These are phyloP conservation scores for Iris pallida DNA, from an alignment of 116 monocot species.

Conservation along the genomic window DNA sequence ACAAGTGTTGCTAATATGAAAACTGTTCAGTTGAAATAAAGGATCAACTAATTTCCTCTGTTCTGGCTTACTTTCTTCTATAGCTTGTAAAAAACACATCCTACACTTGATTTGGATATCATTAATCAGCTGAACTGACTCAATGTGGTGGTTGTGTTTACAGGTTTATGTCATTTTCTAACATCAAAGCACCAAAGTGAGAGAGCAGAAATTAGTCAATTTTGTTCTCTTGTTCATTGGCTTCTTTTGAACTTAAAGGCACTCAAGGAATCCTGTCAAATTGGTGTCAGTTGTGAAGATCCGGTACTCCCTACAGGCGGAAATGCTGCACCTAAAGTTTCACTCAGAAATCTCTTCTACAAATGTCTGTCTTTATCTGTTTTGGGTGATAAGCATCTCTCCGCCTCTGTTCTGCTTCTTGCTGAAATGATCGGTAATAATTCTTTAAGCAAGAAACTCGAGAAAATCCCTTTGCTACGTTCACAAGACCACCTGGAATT, in stretches of 20 bases:
- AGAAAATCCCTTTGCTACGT: conserved; percentile 33
- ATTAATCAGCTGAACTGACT: not conserved
- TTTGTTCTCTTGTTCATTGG: conserved; percentile 59
- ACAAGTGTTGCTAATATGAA: not conserved
- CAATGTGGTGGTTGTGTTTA: conserved; percentile 1
- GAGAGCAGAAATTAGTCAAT: conserved; percentile 21
- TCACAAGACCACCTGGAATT: conserved; percentile 8
- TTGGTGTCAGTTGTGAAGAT: conserved; percentile 28
- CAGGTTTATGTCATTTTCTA: conserved; percentile 29
- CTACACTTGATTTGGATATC: not conserved
- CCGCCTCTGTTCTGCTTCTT: conserved; percentile 44
- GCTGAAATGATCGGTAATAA: conserved; percentile 41
- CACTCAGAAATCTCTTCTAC: conserved; percentile 48
- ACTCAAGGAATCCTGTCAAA: conserved; percentile 39
- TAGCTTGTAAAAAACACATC: not conserved
- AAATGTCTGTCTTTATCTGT: conserved; percentile 49
- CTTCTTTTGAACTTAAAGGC: conserved; percentile 50
- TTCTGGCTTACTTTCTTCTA: not conserved
- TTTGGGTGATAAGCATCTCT: conserved; percentile 48
- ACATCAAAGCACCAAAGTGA: conserved; percentile 18
- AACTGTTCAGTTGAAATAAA: no score
- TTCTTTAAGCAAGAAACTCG: conserved; percentile 34
- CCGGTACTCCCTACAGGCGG: conserved; percentile 14
- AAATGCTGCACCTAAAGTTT: conserved; percentile 34
- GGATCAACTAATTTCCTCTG: not conserved